Evolutionary conservation across 768 basidiomycete genomes (phyloP).

Genomic region (Vararia minispora): DNA sequence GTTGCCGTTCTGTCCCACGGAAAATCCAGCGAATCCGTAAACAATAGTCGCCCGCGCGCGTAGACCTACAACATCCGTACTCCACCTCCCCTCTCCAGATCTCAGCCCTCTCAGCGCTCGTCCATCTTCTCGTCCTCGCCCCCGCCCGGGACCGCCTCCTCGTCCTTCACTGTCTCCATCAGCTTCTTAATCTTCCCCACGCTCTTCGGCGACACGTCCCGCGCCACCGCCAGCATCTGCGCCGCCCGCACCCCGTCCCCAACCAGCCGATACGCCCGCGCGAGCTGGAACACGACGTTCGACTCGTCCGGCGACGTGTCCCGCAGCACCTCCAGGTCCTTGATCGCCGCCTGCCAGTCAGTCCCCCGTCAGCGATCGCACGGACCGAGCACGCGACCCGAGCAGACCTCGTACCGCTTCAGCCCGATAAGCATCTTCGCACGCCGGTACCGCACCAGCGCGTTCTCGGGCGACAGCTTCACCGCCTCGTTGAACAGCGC

Average conservation of each 20-base stretch:
- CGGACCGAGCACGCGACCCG: too few relatives aligned
- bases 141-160: too few relatives aligned
- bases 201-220: constrained; percentile 91
- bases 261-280: constrained; percentile 76
- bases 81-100: too few relatives aligned
- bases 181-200: constrained; percentile 73
- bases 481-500: constrained; percentile 75
- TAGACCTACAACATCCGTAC: too few relatives aligned
- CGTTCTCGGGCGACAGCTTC: constrained; percentile 71
- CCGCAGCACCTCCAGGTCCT: constrained; percentile 71
- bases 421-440: constrained; percentile 84
- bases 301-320: constrained; percentile 88
- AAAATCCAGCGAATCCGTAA: too few relatives aligned
- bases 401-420: constrained; percentile 78
- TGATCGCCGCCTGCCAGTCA: constrained; percentile 54
- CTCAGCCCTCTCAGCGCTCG: constrained; percentile 63
- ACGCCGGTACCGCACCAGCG: constrained; percentile 88
- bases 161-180: constrained; percentile 59
- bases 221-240: constrained; percentile 77
- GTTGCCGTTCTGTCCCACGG: too few relatives aligned
- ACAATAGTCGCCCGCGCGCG: too few relatives aligned
- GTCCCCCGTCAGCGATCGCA: constrained; percentile 14
- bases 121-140: constrained; percentile 67
- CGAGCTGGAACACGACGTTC: constrained; percentile 94
- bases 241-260: constrained; percentile 74